Evolutionary conservation across 2,329 filamentous ascomycete species (phyloP), one percentile per base, ranked within the genome.

Genomic region (Sphaceloma murrayae): DNA sequence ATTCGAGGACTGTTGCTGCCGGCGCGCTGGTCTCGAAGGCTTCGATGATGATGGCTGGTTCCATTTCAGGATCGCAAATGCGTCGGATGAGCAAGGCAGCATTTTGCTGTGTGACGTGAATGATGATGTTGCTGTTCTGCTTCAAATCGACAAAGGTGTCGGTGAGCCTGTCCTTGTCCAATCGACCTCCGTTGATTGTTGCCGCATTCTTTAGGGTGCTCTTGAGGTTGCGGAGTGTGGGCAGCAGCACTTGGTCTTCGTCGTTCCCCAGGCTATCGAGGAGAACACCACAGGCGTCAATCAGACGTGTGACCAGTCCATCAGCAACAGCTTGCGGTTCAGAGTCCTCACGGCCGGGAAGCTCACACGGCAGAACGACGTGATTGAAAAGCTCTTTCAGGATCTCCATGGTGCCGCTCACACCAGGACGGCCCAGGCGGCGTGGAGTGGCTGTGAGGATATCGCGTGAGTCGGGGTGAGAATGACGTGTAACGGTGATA

Each of bases 1-100:
- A 58, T 0, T 67, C 65, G 2, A 80, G 62, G 1, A 79, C 72
- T 10, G 67, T 59, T 32, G 73, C 64, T 1, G 72, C 73, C 0
- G 55, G 54, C 0, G 79, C 64, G 0, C 77, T 78, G 0, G 72
- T 65, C 54, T 83, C 78, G 45, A 82, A 82, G 0, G 66, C 66
- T 55, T 83, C 78, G 34, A 80, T 72, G 46, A 75, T 13, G 51
- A 70, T 49, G 52, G 49, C 14, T 33, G 19, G 1, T 1, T 61
- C 19, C 14, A 51, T 33, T 2, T 44, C 13, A 5, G 43, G 26
- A 44, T 53, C 57, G 14, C 9, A 14, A 44, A n/a, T 4, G 8
- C 11, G 13, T 44, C 8, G 22, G n/a, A 39, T 21, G 18, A 24
- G 11, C 18, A 22, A 21, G 26, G 11, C 18, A 8, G n/a, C 8